A percentile compares a stretch with the other conserved stretches of the same genome.
Evolutionary conservation across 768 basidiomycete species (phyloP).

Genomic region (Calocybe indica): DNA sequence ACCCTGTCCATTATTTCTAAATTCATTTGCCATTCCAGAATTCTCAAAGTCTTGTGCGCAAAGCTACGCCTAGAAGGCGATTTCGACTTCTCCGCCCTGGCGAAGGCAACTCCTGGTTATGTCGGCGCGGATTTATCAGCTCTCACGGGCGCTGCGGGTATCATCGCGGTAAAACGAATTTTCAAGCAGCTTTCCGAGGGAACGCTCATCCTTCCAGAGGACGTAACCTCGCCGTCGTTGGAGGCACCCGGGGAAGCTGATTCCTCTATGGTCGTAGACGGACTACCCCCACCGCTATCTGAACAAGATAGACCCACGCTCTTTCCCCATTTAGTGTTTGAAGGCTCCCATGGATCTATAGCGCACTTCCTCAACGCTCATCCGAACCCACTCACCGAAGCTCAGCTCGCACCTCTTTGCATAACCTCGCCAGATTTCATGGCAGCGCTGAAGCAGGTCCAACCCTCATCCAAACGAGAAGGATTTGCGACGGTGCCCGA

Average conservation of each 20-base stretch:
- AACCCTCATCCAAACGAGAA: conserved; percentile 95
- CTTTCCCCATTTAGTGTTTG: conserved; percentile 26
- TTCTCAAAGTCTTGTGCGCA: conserved; percentile 77
- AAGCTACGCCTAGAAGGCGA: conserved; percentile 83
- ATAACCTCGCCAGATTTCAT: conserved; percentile 81
- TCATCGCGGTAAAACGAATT: conserved; percentile 94
- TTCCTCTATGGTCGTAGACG: conserved; percentile 39
- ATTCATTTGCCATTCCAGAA: conserved; percentile 42
- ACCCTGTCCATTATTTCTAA: not conserved
- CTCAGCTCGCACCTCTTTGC: conserved; percentile 75
- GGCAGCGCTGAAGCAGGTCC: conserved; percentile 78
- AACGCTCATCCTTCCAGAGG: conserved; percentile 48
- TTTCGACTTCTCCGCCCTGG: conserved; percentile 80
- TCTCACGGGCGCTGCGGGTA: conserved; percentile 88
- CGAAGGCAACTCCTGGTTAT: conserved; percentile 94
- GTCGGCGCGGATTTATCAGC: conserved; percentile 94
- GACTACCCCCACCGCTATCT: conserved; percentile 9
- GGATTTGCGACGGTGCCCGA: conserved; percentile 97
- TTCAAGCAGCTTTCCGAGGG: conserved; percentile 76
- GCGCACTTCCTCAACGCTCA: conserved; percentile 87
- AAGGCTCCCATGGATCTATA: conserved; percentile 50
- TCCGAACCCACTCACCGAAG: conserved; percentile 69
- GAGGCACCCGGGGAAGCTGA: conserved; percentile 21
- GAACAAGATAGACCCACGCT: conserved; percentile 9
- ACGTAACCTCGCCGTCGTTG: conserved; percentile 11